Conservation (phyloP, 352 stramenopile genomes). For the Phytophthora pluvialis region DNA sequence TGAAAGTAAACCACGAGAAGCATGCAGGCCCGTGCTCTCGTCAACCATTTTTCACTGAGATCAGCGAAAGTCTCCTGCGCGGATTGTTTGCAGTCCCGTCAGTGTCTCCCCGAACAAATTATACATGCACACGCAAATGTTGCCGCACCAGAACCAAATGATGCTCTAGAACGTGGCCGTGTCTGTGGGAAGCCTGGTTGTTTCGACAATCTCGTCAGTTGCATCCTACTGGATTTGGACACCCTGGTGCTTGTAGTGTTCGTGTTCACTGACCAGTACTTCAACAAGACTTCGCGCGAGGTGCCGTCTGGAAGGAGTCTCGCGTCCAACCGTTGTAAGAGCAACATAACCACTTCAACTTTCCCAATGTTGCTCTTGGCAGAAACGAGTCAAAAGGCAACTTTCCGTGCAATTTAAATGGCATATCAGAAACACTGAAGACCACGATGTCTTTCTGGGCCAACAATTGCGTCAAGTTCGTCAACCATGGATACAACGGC, state of each 20-base stretch:
- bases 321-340: conserved; percentile 6
- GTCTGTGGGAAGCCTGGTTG: conserved; percentile 42
- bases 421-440: background rate
- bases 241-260: conserved; percentile 69
- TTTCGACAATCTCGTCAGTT: conserved; percentile 44
- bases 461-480: conserved; percentile 1
- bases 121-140: background rate
- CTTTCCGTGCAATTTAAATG: background rate
- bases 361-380: background rate
- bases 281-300: conserved; percentile 79
- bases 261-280: conserved; percentile 78
- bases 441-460: background rate
- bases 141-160: conserved; percentile 47
- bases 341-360: background rate
- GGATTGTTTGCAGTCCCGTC: too few relatives aligned
- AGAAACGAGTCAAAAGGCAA: background rate
- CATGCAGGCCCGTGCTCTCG: too few relatives aligned
- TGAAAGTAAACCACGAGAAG: too few relatives aligned
- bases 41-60: too few relatives aligned
- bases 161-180: conserved; percentile 42
- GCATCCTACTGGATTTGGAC: conserved; percentile 41
- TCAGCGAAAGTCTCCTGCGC: too few relatives aligned
- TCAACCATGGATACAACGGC: background rate
- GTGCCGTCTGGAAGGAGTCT: conserved; percentile 92
- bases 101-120: too few relatives aligned